These are phyloP conservation scores for Fomitopsis schrenkii DNA, from an alignment of 1,284 basidiomycete genomes.

Conservation along the genomic window DNA sequence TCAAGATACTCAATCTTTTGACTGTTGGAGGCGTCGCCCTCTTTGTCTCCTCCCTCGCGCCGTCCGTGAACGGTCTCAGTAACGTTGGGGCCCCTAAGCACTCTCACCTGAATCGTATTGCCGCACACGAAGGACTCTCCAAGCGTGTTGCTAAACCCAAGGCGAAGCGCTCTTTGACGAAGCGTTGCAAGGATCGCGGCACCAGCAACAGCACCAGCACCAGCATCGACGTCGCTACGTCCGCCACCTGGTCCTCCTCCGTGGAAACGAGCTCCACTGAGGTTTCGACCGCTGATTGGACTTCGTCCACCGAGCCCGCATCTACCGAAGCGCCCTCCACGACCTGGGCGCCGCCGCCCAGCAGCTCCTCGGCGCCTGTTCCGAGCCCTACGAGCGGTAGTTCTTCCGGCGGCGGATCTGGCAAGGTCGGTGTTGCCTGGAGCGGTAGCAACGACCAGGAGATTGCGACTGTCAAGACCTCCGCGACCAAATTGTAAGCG, in stretches of 20 bases:
- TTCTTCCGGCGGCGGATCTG: slow-evolving; percentile 13
- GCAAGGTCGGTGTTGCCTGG: slow-evolving; percentile 65
- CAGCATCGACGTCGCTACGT: slow-evolving; percentile 8
- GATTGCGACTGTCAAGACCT: slow-evolving; percentile 46
- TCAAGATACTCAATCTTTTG: slow-evolving; percentile 52
- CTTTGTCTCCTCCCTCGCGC: slow-evolving; percentile 45
- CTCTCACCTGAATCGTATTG: slow-evolving; percentile 17
- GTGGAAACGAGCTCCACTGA: slow-evolving; percentile 13
- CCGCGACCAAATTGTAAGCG: slow-evolving; percentile 42
- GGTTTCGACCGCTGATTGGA: neutral
- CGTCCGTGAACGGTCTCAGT: slow-evolving; percentile 50
- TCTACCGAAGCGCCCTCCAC: neutral
- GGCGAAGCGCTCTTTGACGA: slow-evolving; percentile 35
- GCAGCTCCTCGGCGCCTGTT: slow-evolving; percentile 12
- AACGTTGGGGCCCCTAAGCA: slow-evolving; percentile 27
- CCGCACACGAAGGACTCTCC: slow-evolving; percentile 40
- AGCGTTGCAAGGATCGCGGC: slow-evolving; percentile 53
- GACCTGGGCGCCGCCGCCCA: neutral
- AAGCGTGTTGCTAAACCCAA: slow-evolving; percentile 33
- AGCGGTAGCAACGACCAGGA: slow-evolving; percentile 44
- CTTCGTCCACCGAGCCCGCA: neutral
- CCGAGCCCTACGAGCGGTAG: slow-evolving; percentile 6
- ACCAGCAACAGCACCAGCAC: slow-evolving; percentile 9
- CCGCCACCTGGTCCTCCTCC: slow-evolving; percentile 12
- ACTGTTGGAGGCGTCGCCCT: slow-evolving; percentile 55